Evolutionary conservation across 495 filamentous ascomycete genomes (phyloP).

Genomic region (Aspergillus homomorphus): DNA sequence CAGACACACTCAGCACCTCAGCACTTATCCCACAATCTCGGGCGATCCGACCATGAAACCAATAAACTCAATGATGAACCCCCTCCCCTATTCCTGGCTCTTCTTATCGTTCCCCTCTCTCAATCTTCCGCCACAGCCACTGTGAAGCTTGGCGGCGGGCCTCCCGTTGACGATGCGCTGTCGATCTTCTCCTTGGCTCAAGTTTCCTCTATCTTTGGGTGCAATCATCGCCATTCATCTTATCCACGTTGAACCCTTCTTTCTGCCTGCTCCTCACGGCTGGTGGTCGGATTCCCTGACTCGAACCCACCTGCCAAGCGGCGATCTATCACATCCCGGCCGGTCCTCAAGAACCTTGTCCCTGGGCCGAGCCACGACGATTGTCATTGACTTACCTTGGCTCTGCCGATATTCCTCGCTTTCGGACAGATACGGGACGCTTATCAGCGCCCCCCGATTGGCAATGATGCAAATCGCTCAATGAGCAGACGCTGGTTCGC

Average conservation of each 20-base stretch:
- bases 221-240: slow-evolving; percentile 1
- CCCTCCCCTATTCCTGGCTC: background rate
- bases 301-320: background rate
- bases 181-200: slow-evolving; percentile 38
- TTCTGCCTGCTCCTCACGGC: too few species aligned
- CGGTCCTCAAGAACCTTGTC: background rate
- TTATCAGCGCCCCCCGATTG: background rate
- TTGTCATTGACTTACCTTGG: background rate
- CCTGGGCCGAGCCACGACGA: background rate
- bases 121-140: slow-evolving; percentile 25
- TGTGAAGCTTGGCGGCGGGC: slow-evolving; percentile 38
- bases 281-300: background rate
- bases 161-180: slow-evolving; percentile 27
- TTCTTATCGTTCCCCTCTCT: slow-evolving; percentile 3
- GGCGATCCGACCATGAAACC: background rate
- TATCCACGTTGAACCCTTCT: slow-evolving; percentile 22
- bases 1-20: background rate
- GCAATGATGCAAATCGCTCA: background rate
- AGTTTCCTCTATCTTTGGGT: background rate
- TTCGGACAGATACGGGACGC: background rate
- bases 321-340: background rate
- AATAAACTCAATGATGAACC: background rate
- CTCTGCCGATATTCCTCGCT: background rate
- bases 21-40: background rate
- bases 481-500: background rate